Evolutionary conservation across 2,329 filamentous ascomycete genomes (phyloP).

Genomic region (Fusarium ramigenum): DNA sequence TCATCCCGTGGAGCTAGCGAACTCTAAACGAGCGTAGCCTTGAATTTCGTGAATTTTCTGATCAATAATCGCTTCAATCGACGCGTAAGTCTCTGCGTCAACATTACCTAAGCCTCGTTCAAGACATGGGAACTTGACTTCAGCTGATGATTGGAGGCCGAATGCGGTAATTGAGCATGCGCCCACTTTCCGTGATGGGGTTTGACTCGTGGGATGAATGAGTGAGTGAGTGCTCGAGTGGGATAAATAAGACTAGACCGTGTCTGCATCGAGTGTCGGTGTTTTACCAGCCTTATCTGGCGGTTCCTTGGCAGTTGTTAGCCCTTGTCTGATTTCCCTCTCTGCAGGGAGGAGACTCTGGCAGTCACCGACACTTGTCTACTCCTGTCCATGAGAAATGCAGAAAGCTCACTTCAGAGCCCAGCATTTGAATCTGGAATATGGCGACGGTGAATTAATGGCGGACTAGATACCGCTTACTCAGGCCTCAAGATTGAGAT

Average conservation of each 20-base stretch:
- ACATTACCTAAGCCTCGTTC: neutral
- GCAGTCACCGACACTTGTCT: neutral
- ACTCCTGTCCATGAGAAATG: neutral
- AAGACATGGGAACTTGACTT: neutral
- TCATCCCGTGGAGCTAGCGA: slow-evolving; percentile 3
- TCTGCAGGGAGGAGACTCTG: neutral
- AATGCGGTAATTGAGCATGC: slow-evolving; percentile 5
- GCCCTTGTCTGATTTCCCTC: neutral
- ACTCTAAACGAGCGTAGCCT: neutral
- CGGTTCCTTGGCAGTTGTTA: neutral
- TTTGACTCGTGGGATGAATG: neutral
- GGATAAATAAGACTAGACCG: neutral
- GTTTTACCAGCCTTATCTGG: neutral
- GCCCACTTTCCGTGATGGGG: neutral
- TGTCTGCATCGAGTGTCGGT: neutral
- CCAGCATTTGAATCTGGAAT: neutral
- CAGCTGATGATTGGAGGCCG: neutral
- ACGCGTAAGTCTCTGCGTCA: slow-evolving; percentile 12
- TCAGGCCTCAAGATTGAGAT: neutral
- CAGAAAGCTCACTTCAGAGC: neutral
- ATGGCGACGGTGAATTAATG: neutral
- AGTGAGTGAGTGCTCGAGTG: neutral
- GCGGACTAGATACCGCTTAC: no score
- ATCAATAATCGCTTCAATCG: neutral
- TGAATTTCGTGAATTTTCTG: neutral